Conservation (phyloP, 257 asterid species). For the Rauvolfia tetraphylla region DNA sequence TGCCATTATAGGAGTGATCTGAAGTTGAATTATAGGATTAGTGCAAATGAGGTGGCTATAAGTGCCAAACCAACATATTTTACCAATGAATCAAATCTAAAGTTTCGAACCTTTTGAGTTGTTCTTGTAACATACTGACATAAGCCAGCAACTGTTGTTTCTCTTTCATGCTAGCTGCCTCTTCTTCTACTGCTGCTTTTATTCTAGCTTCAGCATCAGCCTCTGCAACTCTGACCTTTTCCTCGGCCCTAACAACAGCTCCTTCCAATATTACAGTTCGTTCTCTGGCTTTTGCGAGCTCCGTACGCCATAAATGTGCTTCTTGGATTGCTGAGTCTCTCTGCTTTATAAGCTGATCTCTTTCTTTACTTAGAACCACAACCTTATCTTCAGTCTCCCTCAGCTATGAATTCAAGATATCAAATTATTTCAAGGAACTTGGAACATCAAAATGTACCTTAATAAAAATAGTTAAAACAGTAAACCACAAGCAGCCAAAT, state of each 20-base stretch:
- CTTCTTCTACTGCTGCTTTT: constrained; percentile 65
- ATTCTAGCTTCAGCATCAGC: constrained; percentile 79
- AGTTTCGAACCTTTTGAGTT: constrained; percentile 58
- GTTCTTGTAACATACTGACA: constrained; percentile 66
- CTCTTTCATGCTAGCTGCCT: constrained; percentile 66
- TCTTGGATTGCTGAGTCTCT: constrained; percentile 78
- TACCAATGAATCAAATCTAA: not conserved
- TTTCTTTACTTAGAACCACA: constrained; percentile 55
- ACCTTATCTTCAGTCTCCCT: constrained; percentile 65
- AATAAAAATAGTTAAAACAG: constrained; percentile 5
- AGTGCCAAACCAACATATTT: not conserved
- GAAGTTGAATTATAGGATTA: not conserved
- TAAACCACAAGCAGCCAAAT: constrained; percentile 13
- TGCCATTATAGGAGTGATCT: not conserved
- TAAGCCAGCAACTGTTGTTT: constrained; percentile 75
- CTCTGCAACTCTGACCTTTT: constrained; percentile 77
- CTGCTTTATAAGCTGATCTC: constrained; percentile 64
- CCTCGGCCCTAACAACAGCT: constrained; percentile 92
- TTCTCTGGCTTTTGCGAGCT: constrained; percentile 94
- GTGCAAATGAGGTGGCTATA: not conserved
- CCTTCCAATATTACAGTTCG: constrained; percentile 90
- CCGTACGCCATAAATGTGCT: constrained; percentile 98
- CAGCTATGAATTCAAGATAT: constrained; percentile 37
- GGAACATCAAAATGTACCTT: not conserved
- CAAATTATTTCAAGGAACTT: not conserved